Evolutionary conservation across 1,284 basidiomycete species (phyloP).

Genomic region (Tylopilus orsonianus): DNA sequence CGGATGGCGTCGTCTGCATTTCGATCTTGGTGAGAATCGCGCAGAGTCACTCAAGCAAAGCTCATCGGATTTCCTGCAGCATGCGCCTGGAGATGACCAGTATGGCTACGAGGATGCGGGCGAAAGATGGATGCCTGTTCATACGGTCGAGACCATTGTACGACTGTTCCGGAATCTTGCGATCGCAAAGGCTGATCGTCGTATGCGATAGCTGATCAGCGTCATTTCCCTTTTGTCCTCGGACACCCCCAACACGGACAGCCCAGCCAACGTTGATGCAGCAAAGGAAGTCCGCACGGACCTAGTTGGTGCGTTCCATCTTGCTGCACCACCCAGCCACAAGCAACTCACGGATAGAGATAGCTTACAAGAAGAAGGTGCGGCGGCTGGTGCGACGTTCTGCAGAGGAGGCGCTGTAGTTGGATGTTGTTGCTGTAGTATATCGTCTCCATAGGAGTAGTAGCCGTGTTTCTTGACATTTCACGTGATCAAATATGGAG

Average conservation of each 20-base stretch:
- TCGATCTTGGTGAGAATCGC: constrained; percentile 80
- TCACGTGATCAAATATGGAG: constrained; percentile 24
- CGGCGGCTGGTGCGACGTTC: constrained; percentile 80
- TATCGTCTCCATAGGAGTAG: constrained; percentile 17
- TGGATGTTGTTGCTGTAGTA: constrained; percentile 18
- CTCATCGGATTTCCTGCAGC: constrained; percentile 46
- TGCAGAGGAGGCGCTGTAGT: constrained; percentile 77
- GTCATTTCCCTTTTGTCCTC: constrained; percentile 95
- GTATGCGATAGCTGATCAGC: constrained; percentile 73
- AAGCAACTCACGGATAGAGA: constrained; percentile 23
- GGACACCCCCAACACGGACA: constrained; percentile 90
- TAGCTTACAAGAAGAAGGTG: constrained; percentile 90
- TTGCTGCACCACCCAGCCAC: not conserved
- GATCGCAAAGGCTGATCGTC: constrained; percentile 7
- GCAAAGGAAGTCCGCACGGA: constrained; percentile 87
- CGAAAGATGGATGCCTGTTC: constrained; percentile 97
- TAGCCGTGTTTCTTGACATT: constrained; percentile 8
- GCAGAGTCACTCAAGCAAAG: not conserved
- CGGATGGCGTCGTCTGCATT: constrained; percentile 90
- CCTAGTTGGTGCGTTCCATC: constrained; percentile 52
- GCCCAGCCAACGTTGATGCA: constrained; percentile 97
- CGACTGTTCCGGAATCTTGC: constrained; percentile 37
- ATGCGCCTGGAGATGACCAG: constrained; percentile 95
- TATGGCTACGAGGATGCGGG: constrained; percentile 98
- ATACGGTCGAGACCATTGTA: constrained; percentile 96